phyloP scores from a whole-genome alignment of 1,284 basidiomycete genomes.

The Ceratobasidium sp. region DNA sequence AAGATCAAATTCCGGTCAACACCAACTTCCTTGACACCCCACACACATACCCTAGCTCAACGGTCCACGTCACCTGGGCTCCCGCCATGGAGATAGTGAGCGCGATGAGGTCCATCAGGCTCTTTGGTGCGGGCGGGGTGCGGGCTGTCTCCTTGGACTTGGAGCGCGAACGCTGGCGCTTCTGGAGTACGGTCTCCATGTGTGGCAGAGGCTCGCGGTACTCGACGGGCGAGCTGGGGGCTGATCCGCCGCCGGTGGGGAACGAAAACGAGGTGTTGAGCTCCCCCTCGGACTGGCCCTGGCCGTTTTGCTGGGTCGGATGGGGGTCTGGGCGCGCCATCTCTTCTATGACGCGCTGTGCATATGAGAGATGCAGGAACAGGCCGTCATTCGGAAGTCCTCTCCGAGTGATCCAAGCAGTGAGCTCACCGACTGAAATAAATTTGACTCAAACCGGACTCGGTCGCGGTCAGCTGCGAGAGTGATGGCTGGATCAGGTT shows the following conservation, averaged over 20 bases:
- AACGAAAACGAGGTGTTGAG: slow-evolving; percentile 37
- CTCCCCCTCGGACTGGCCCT: slow-evolving; percentile 7
- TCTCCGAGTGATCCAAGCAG: background rate
- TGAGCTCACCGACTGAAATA: slow-evolving; percentile 14
- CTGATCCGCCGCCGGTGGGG: slow-evolving; percentile 18
- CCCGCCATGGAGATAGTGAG: slow-evolving; percentile 72
- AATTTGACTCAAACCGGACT: background rate
- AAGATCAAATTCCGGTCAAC: slow-evolving; percentile 44
- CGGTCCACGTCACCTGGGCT: slow-evolving; percentile 92
- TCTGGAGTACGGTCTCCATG: slow-evolving; percentile 41
- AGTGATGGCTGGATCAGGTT: background rate
- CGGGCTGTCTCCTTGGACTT: slow-evolving; percentile 37
- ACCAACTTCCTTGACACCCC: slow-evolving; percentile 36
- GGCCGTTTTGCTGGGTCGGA: background rate
- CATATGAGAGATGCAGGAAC: background rate
- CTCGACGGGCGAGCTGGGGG: slow-evolving; percentile 29
- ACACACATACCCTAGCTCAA: slow-evolving; percentile 80
- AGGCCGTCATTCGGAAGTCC: background rate
- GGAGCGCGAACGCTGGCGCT: slow-evolving; percentile 44
- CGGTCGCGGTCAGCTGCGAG: slow-evolving; percentile 39
- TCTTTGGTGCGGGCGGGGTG: slow-evolving; percentile 24
- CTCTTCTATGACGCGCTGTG: slow-evolving; percentile 5
- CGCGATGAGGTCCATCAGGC: slow-evolving; percentile 58
- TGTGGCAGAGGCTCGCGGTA: slow-evolving; percentile 34
- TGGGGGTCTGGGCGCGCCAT: slow-evolving; percentile 12